Conservation (phyloP, 202 grass and related monocot species). For the Musa balbisiana region DNA sequence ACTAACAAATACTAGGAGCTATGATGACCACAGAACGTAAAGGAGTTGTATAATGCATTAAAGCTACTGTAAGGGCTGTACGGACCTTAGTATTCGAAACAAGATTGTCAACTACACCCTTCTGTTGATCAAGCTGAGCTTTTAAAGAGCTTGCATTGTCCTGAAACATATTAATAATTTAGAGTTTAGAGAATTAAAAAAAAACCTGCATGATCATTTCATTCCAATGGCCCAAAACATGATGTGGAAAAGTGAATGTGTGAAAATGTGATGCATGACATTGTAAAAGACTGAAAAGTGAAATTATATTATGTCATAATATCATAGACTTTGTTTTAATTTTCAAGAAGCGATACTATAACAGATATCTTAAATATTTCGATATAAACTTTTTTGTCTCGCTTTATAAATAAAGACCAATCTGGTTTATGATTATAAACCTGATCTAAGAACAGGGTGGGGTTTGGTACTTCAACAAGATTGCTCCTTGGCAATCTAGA, state of each 20-base stretch:
- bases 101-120: constrained; percentile 22
- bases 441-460: too few species aligned
- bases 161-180: constrained; percentile 17
- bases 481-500: too few species aligned
- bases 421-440: too few species aligned
- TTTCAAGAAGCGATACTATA: neutral
- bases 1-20: too few species aligned
- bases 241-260: neutral
- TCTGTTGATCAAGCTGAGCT: constrained; percentile 25
- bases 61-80: neutral
- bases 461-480: too few species aligned
- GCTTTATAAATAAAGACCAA: neutral
- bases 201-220: neutral
- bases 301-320: neutral
- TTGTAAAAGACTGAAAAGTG: neutral
- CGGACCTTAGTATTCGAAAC: constrained; percentile 18
- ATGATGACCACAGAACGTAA: too few species aligned
- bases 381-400: neutral
- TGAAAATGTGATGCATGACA: neutral
- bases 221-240: neutral
- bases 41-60: too few species aligned
- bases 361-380: neutral
- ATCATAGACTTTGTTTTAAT: neutral
- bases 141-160: constrained; percentile 23
- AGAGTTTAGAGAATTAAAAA: neutral